Evolutionary conservation across 163 green algal species (phyloP), one percentile per base, ranked within the genome.

Genomic region (Smithsoniella earleae): DNA sequence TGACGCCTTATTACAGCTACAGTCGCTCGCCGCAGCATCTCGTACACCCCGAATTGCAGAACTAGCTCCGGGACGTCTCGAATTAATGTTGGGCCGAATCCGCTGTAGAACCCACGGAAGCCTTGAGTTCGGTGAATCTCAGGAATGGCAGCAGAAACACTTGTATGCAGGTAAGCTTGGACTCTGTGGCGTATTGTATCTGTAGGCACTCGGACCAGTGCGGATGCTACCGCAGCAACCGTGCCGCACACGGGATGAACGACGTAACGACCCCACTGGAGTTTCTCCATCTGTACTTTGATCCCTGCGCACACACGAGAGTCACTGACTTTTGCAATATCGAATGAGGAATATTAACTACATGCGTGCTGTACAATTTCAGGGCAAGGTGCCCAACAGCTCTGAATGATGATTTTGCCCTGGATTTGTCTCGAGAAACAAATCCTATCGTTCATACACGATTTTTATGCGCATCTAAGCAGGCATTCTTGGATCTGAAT

Each of bases 41-140:
- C 81, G 69, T 92, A 92, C n/a, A 85, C 58, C 0, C 75, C 64
- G 62, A 92, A 92, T 76, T 90, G 83, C 31, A 92, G 81, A 18
- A 83, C 82, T 2, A 91, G 84, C 73, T 92, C 87, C 0, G 87
- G 87, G 27, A 91, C 82, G 75, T 92, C 87, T 3, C 88, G 72
- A 36, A 92, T 77, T 4, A 94, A 69, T 1, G 88, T 93, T 25
- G 86, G 82, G 20, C 77, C 66, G 38, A 93, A 87, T 27, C 88
- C 88, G 6, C 73, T 58, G 63, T 91, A 94, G 27, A 94, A 66
- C 22, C 87, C 88, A 3, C 52, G 20, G 8, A 88, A 40, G 16
- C 88, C 88, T 31, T 87, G 72, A 16, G 62, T 74, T 2, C 8
- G 5, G 22, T 87, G 40, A 25, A 90, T 84, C 38, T 49, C 62